These are phyloP conservation scores for Monilinia fructicola DNA, from an alignment of 2,329 filamentous ascomycete genomes.

Conservation along the genomic window DNA sequence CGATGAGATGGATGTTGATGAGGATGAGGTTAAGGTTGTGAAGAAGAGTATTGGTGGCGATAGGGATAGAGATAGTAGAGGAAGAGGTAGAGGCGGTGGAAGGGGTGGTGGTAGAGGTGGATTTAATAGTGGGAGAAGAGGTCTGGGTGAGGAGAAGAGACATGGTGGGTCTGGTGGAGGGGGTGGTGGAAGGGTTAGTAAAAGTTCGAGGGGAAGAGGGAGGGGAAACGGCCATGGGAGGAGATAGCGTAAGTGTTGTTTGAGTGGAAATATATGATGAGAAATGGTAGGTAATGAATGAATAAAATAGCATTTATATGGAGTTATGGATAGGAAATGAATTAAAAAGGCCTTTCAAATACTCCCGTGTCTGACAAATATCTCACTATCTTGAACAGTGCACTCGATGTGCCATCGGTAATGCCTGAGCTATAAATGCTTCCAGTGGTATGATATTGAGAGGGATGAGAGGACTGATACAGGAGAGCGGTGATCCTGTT, in stretches of 20 bases:
- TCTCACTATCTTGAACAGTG: background rate
- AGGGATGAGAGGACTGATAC: background rate
- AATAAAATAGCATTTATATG: slow-evolving; percentile 8
- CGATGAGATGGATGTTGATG: slow-evolving; percentile 52
- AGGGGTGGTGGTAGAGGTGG: slow-evolving; percentile 32
- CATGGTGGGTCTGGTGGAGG: background rate
- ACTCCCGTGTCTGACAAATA: background rate
- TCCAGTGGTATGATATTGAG: background rate
- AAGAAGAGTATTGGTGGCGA: slow-evolving; percentile 47
- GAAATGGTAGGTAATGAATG: slow-evolving; percentile 4
- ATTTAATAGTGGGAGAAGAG: slow-evolving; percentile 32
- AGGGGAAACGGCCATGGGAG: slow-evolving; percentile 25
- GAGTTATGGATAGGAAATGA: slow-evolving; percentile 14
- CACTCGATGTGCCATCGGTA: background rate
- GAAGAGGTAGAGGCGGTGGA: slow-evolving; percentile 45
- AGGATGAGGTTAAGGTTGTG: slow-evolving; percentile 50
- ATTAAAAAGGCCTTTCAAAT: slow-evolving; percentile 3
- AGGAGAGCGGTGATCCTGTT: background rate
- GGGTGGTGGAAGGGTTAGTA: slow-evolving; percentile 18
- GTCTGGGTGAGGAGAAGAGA: slow-evolving; percentile 16
- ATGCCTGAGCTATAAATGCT: background rate
- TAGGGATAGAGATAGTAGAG: slow-evolving; percentile 37
- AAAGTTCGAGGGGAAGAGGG: slow-evolving; percentile 29
- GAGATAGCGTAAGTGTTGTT: background rate
- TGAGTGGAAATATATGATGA: background rate